Conservation (phyloP, 208 protist genomes). For the Trypanosoma mega region DNA sequence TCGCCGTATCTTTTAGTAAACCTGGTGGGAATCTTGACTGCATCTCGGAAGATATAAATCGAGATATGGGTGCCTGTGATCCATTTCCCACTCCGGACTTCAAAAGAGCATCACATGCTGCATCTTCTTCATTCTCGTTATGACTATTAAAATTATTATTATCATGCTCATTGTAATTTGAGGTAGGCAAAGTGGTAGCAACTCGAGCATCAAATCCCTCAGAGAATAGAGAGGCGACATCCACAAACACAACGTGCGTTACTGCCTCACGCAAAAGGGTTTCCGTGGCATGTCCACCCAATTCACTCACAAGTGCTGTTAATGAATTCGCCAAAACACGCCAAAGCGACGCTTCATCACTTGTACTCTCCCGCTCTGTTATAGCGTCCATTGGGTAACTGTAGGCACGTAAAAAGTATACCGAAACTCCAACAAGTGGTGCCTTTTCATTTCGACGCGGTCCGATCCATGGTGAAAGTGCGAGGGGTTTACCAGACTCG, state of each 20-base stretch:
- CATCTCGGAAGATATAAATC: slow-evolving; percentile 9
- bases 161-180: no score
- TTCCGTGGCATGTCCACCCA: slow-evolving; percentile 55
- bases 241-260: slow-evolving; percentile 75
- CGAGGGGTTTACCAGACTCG: slow-evolving; percentile 7
- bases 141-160: no score
- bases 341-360: slow-evolving; percentile 28
- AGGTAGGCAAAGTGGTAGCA: neutral
- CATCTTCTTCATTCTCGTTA: no score
- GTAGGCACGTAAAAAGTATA: slow-evolving; percentile 23
- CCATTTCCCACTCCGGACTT: no score
- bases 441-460: slow-evolving; percentile 23
- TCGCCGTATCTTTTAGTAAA: slow-evolving; percentile 8
- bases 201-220: neutral
- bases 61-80: no score
- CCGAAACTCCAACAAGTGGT: slow-evolving; percentile 23
- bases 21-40: slow-evolving; percentile 2
- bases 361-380: neutral
- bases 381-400: neutral
- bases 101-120: no score
- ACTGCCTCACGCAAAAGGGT: slow-evolving; percentile 37
- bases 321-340: slow-evolving; percentile 52
- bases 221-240: slow-evolving; percentile 41
- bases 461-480: slow-evolving; percentile 16
- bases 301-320: slow-evolving; percentile 38